Conservation (phyloP, 2,329 filamentous ascomycete genomes). For the Aureobasidium sp. region DNA sequence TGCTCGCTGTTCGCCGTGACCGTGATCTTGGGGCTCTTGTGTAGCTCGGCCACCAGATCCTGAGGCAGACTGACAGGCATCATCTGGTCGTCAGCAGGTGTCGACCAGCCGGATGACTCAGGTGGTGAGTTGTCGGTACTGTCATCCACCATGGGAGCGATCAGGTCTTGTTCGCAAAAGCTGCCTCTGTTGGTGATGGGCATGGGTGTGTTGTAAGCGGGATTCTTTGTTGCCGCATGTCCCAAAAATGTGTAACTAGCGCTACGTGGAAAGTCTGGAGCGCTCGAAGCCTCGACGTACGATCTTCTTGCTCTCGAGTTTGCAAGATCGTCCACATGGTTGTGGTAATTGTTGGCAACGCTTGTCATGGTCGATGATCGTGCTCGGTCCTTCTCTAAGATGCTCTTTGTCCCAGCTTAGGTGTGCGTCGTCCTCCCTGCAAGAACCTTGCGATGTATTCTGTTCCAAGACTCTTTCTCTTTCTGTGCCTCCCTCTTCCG, state of each 20-base stretch:
- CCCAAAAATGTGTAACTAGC: constrained; percentile 53
- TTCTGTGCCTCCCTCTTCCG: neutral
- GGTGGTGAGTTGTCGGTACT: constrained; percentile 27
- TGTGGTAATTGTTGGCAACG: neutral
- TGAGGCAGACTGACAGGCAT: constrained; percentile 24
- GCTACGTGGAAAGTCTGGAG: constrained; percentile 39
- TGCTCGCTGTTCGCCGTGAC: constrained; percentile 15
- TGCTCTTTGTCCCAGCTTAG: neutral
- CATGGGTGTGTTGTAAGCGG: constrained; percentile 18
- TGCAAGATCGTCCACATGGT: neutral
- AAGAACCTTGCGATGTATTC: neutral
- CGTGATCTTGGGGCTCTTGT: constrained; percentile 25
- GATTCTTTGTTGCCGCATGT: constrained; percentile 24
- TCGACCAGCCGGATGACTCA: constrained; percentile 38
- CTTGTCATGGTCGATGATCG: constrained; percentile 7
- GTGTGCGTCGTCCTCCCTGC: neutral
- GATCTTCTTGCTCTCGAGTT: neutral
- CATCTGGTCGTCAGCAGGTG: constrained; percentile 31
- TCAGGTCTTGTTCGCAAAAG: constrained; percentile 41
- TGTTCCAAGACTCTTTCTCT: neutral
- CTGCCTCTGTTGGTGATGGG: constrained; percentile 39
- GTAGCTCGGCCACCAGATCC: constrained; percentile 25
- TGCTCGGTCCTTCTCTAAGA: neutral
- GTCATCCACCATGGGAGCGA: constrained; percentile 24
- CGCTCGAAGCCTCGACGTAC: neutral